phyloP scores from a whole-genome alignment of 331 rosid genomes.

The Pyrus hybrid region DNA sequence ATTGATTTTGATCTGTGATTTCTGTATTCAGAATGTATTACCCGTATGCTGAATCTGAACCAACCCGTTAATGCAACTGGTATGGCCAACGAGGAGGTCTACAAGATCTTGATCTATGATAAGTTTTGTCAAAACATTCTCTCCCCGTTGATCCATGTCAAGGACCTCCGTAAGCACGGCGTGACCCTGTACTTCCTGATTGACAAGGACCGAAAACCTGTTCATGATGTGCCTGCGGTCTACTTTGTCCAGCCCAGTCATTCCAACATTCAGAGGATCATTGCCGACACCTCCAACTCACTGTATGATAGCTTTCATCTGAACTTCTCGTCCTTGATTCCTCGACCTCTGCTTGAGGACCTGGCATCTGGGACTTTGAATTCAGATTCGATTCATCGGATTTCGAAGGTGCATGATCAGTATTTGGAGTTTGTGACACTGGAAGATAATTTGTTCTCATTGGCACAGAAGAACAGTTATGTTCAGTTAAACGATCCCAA shows the following conservation, averaged over 20 bases:
- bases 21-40: conserved; percentile 57
- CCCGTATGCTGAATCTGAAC: conserved; percentile 80
- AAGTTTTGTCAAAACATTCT: conserved; percentile 69
- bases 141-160: conserved; percentile 75
- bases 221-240: conserved; percentile 78
- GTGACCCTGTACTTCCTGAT: conserved; percentile 76
- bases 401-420: conserved; percentile 84
- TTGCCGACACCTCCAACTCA: conserved; percentile 56
- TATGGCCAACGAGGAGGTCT: conserved; percentile 72
- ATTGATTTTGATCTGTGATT: conserved; percentile 7
- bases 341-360: conserved; percentile 75
- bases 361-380: conserved; percentile 65
- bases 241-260: conserved; percentile 69
- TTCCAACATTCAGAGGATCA: conserved; percentile 51
- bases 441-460: conserved; percentile 69
- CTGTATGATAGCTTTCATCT: conserved; percentile 62
- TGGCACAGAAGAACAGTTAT: conserved; percentile 57
- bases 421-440: conserved; percentile 80
- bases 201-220: conserved; percentile 81
- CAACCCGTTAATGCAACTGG: conserved; percentile 59
- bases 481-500: conserved; percentile 79
- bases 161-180: conserved; percentile 85
- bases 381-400: conserved; percentile 55
- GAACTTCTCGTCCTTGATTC: conserved; percentile 70
- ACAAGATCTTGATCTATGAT: conserved; percentile 80